These are phyloP conservation scores for Tolypocladium paradoxum DNA, from an alignment of 2,329 filamentous ascomycete species.

Conservation along the genomic window DNA sequence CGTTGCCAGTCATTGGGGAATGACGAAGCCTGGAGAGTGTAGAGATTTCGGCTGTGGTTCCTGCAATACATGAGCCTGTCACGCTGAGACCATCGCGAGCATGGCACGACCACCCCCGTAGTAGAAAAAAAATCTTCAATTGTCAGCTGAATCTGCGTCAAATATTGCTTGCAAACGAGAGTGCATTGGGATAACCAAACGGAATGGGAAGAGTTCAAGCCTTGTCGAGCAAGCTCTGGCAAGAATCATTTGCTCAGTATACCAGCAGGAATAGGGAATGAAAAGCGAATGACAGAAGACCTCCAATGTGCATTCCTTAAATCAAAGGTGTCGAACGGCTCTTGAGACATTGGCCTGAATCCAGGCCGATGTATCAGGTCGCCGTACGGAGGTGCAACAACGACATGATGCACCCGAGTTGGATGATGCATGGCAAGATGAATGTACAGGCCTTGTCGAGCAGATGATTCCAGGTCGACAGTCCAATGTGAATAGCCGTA, in stretches of 20 bases:
- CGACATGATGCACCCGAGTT: not conserved
- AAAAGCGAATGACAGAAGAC: not conserved
- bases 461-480: not conserved
- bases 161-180: not conserved
- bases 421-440: not conserved
- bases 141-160: not conserved
- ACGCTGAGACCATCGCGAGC: not conserved
- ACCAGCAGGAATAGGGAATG: not conserved
- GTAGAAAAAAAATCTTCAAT: not conserved
- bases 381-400: not conserved
- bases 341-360: not conserved
- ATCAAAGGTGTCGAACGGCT: not conserved
- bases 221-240: not conserved
- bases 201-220: not conserved
- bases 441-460: not conserved
- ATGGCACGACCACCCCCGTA: no score
- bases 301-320: no score
- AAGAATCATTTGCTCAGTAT: not conserved
- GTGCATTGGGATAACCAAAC: not conserved
- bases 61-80: not conserved
- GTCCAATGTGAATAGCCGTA: not conserved
- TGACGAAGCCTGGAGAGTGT: no score
- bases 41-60: not conserved
- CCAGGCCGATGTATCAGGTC: not conserved
- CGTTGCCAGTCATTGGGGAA: slow-evolving; percentile 28